phyloP scores from a whole-genome alignment of 2,329 filamentous ascomycete genomes.

The Bertia moriformis region DNA sequence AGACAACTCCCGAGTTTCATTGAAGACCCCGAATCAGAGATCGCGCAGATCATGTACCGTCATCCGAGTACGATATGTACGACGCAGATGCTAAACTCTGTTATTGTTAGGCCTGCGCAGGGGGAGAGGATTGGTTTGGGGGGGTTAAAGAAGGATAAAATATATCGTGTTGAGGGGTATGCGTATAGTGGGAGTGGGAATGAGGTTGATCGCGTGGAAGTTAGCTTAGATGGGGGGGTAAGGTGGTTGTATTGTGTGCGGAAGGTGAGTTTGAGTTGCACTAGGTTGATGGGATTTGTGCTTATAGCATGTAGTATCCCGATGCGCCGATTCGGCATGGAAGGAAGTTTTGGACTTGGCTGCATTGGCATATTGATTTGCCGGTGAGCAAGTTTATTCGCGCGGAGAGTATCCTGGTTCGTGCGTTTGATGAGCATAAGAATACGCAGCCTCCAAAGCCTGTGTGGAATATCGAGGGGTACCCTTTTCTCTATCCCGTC shows the following conservation, averaged over 20 bases:
- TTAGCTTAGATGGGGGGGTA: slow-evolving; percentile 46
- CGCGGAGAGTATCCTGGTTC: slow-evolving; percentile 24
- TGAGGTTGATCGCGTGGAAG: slow-evolving; percentile 49
- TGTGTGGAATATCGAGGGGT: slow-evolving; percentile 30
- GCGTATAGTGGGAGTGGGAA: slow-evolving; percentile 56
- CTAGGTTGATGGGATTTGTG: neutral
- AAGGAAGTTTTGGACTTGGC: slow-evolving; percentile 37
- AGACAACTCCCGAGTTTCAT: too few relatives aligned
- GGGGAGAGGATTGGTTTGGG: too few relatives aligned
- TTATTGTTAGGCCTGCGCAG: too few relatives aligned
- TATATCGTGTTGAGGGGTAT: slow-evolving; percentile 52
- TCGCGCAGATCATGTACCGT: too few relatives aligned
- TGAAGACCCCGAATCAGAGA: too few relatives aligned
- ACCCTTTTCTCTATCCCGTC: neutral
- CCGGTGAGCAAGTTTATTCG: slow-evolving; percentile 24
- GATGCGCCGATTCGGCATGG: slow-evolving; percentile 31
- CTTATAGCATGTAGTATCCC: slow-evolving; percentile 27
- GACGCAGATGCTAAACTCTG: too few relatives aligned
- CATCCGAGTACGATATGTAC: too few relatives aligned
- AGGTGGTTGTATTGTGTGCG: too few relatives aligned
- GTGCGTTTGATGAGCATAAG: slow-evolving; percentile 32
- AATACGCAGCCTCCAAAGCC: slow-evolving; percentile 30
- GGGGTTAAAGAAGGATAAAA: too few relatives aligned
- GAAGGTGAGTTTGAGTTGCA: slow-evolving; percentile 10
- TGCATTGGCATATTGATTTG: slow-evolving; percentile 34